phyloP scores from a whole-genome alignment of 257 asterid genomes.

The Thymus quinquecostatus region DNA sequence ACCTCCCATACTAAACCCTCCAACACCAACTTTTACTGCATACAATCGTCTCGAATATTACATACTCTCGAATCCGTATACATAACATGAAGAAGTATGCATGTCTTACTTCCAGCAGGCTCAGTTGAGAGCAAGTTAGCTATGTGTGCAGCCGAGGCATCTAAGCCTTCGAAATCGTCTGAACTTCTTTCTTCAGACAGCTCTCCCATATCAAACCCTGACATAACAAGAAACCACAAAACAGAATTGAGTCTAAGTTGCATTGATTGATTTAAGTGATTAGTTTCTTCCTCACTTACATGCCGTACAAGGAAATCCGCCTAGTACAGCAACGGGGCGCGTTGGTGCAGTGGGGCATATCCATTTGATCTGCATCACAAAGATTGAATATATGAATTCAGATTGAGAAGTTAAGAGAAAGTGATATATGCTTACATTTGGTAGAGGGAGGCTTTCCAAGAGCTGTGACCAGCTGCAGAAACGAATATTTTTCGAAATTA shows the following conservation, averaged over 20 bases:
- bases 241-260: not conserved
- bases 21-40: slow-evolving; percentile 91
- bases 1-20: slow-evolving; percentile 99
- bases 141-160: slow-evolving; percentile 88
- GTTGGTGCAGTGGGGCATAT: slow-evolving; percentile 99
- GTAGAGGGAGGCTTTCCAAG: slow-evolving; percentile 87
- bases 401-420: not conserved
- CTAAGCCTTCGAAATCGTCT: slow-evolving; percentile 91
- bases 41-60: not conserved
- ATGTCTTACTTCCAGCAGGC: slow-evolving; percentile 80
- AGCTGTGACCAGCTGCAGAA: slow-evolving; percentile 90
- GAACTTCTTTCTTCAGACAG: slow-evolving; percentile 85
- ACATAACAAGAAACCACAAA: not conserved
- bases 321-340: slow-evolving; percentile 86
- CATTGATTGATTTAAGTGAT: not conserved
- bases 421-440: slow-evolving; percentile 60
- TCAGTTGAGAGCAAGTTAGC: slow-evolving; percentile 92
- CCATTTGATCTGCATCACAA: slow-evolving; percentile 92
- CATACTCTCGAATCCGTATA: not conserved
- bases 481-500: slow-evolving; percentile 20
- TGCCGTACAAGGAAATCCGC: slow-evolving; percentile 94
- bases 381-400: not conserved
- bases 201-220: slow-evolving; percentile 97
- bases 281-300: slow-evolving; percentile 55
- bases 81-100: not conserved